Evolutionary conservation across 768 basidiomycete species (phyloP), one percentile per base, ranked within the genome.

Genomic region (Kwoniella europaea): DNA sequence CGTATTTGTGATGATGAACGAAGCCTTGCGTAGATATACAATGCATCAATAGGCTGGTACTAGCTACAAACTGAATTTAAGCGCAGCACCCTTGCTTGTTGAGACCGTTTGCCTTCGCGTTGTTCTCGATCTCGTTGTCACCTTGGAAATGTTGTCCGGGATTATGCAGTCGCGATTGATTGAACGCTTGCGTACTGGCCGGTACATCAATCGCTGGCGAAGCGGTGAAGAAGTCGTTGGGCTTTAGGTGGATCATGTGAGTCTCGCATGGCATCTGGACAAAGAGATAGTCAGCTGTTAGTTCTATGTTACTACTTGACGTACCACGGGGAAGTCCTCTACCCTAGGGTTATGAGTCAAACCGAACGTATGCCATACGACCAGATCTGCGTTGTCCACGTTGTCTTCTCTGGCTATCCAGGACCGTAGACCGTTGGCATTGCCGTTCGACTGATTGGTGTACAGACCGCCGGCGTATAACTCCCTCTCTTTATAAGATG

Each of bases 341-440:
- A 74, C 71, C 54, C 79, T 59, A 29, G 78, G 74, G 29, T 72
- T 74, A 64, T 81, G 81, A 1, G 81, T 82, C 41, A 82, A 55
- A 3, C 78, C 81, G 52, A 81, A 81, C 0, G 79, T 80, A 61
- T 77, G 78, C 81, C 79, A 82, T n/a, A 79, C 41, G 10, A 82
- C 79, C 13, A 80, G 15, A 59, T 74, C 74, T 15, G 61, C 60
- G 52, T 74, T 69, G 15, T 66, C 67, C 15, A 74, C 74, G n/a
- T 74, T 69, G 22, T 69, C 60, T 1, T 54, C 58, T 24, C 68
- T 46, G 9, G 41, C 67, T 35, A 59, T 24, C 58, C 60, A 68
- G 5, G 59, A 59, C 4, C 57, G 56, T 42, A 82, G 61, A 4
- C 81, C 79, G 10, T 65, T 64, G 12, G 79, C 79, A 18, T 72